Conservation (phyloP, 257 asterid species). For the Jacaranda mimosifolia region DNA sequence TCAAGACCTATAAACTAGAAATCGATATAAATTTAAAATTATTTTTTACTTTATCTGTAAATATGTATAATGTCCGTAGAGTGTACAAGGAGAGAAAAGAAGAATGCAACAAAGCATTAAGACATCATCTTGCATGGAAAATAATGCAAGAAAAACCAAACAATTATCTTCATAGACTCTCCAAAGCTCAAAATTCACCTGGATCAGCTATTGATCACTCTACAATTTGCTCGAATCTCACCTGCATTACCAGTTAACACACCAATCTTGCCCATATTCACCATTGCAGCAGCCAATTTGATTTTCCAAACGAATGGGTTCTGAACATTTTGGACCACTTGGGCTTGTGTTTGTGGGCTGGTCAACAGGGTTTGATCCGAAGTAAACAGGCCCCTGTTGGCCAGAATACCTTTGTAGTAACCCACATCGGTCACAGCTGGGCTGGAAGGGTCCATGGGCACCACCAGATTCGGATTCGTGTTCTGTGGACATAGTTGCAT, state of each 20-base stretch:
- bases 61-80: no score
- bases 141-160: background rate
- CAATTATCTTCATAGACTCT: background rate
- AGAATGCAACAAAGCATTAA: background rate
- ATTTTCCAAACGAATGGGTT: conserved; percentile 43
- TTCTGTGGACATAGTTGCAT: conserved; percentile 59
- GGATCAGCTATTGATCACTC: conserved; percentile 51
- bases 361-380: conserved; percentile 57
- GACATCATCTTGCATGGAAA: background rate
- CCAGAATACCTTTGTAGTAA: conserved; percentile 48
- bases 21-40: no score
- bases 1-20: no score
- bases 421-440: conserved; percentile 42
- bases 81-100: no score
- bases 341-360: conserved; percentile 33
- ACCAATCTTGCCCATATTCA: conserved; percentile 61
- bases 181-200: background rate
- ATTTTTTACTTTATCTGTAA: no score
- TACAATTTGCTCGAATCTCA: conserved; percentile 68
- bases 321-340: conserved; percentile 50
- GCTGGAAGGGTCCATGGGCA: conserved; percentile 62
- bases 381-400: conserved; percentile 50
- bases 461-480: conserved; percentile 44
- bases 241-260: conserved; percentile 61
- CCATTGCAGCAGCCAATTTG: conserved; percentile 61